phyloP scores from a whole-genome alignment of 345 rosid species.

The Balakata baccata region DNA sequence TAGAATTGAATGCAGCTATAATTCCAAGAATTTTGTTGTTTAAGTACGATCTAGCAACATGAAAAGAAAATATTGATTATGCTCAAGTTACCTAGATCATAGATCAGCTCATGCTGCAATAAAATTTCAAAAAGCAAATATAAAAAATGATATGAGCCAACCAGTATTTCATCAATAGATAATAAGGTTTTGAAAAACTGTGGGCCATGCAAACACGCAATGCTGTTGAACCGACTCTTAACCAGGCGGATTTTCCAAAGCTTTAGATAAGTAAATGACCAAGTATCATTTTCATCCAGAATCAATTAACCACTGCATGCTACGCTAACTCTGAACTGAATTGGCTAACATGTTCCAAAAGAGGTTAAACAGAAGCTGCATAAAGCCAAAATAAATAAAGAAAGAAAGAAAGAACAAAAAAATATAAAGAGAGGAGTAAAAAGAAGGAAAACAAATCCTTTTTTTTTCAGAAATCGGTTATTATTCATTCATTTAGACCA shows the following conservation, averaged over 20 bases:
- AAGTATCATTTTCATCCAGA: not conserved
- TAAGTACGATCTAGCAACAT: not conserved
- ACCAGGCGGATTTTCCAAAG: conserved; percentile 30
- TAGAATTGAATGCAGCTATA: not conserved
- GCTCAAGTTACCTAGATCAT: not conserved
- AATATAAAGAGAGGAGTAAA: no score
- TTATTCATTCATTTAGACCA: not conserved
- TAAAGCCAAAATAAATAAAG: not conserved
- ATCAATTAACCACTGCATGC: conserved; percentile 1
- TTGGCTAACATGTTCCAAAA: conserved; percentile 4
- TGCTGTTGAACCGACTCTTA: not conserved
- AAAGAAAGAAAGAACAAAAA: no score
- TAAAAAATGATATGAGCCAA: not conserved
- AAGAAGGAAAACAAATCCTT: not conserved
- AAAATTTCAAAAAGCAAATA: not conserved
- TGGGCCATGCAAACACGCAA: not conserved
- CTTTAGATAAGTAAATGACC: conserved; percentile 1
- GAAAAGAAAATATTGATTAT: not conserved
- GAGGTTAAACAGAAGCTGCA: not conserved
- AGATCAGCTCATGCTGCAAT: not conserved
- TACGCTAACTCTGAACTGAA: not conserved
- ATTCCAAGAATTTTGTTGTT: not conserved
- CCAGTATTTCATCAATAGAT: not conserved
- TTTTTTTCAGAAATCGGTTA: not conserved
- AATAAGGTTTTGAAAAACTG: not conserved